Evolutionary conservation across 495 filamentous ascomycete species (phyloP).

Genomic region (Penicillium mononematosum): DNA sequence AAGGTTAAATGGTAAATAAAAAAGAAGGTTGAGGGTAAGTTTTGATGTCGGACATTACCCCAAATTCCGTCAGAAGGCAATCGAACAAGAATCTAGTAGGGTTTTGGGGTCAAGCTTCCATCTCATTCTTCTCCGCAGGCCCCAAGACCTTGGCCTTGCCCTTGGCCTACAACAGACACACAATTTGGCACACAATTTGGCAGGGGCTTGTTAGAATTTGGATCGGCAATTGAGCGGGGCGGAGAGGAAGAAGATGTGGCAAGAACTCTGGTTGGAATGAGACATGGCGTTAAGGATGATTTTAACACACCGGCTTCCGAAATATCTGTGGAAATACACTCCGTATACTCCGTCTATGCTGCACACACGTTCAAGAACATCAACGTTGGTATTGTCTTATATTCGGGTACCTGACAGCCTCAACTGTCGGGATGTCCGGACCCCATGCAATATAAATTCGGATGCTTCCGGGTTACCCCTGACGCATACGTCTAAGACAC

Average conservation of each 20-base stretch:
- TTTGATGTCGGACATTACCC: neutral
- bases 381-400: neutral
- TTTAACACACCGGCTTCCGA: too few species aligned
- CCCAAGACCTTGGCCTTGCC: neutral
- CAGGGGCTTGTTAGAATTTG: neutral
- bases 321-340: too few species aligned
- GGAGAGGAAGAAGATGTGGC: neutral
- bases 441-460: neutral
- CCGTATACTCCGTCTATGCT: too few species aligned
- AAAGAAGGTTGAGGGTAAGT: conserved; percentile 3
- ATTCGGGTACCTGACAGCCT: neutral
- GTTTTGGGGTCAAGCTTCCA: neutral
- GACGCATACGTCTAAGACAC: conserved; percentile 4
- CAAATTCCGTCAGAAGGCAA: neutral
- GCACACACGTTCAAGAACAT: too few species aligned
- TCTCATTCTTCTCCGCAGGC: neutral
- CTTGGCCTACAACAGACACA: neutral
- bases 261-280: neutral
- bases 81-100: neutral
- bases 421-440: neutral
- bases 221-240: neutral
- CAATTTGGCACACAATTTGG: neutral
- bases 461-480: neutral
- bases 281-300: neutral
- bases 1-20: neutral